A percentile compares a stretch with the other conserved stretches of the same genome.
Evolutionary conservation across 2,329 filamentous ascomycete species (phyloP).

Genomic region (Diaporthe eres): DNA sequence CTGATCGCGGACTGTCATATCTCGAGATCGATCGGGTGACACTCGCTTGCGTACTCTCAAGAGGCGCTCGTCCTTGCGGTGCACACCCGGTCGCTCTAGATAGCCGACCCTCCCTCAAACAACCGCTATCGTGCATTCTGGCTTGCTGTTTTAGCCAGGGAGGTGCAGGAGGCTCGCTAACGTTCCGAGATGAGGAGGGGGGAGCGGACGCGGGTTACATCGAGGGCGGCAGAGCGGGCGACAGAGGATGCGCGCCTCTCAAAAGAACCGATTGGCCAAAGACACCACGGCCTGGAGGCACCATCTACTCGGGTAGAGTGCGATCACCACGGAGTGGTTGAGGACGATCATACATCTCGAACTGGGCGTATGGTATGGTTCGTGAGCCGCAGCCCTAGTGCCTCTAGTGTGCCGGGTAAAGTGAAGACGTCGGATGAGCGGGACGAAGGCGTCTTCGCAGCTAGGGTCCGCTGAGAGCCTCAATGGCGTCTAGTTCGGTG

Average conservation of each 20-base stretch:
- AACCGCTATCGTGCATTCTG: neutral
- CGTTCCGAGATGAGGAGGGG: neutral
- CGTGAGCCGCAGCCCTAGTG: constrained; percentile 25
- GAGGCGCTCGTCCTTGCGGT: constrained; percentile 1
- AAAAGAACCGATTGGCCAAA: neutral
- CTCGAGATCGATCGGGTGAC: constrained; percentile 22
- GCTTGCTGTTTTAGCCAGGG: constrained; percentile 14
- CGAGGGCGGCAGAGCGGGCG: constrained; percentile 25
- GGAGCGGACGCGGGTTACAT: constrained; percentile 27
- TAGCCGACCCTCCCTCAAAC: constrained; percentile 26
- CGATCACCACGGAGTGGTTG: constrained; percentile 26
- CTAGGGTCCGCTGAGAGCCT: constrained; percentile 26
- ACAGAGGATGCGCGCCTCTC: neutral
- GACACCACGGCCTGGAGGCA: neutral
- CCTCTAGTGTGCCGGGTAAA: constrained; percentile 23
- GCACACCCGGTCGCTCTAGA: constrained; percentile 13
- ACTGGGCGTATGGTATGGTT: neutral
- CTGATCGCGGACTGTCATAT: constrained; percentile 8
- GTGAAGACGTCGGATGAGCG: constrained; percentile 24
- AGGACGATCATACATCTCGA: constrained; percentile 21
- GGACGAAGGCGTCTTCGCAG: constrained; percentile 19
- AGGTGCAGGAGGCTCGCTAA: constrained; percentile 7
- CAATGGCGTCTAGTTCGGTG: constrained; percentile 16
- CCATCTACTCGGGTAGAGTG: constrained; percentile 29
- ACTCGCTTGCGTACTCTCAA: constrained; percentile 2